phyloP scores from a whole-genome alignment of 208 protist genomes.

The Jaenimonas drosophilae region DNA sequence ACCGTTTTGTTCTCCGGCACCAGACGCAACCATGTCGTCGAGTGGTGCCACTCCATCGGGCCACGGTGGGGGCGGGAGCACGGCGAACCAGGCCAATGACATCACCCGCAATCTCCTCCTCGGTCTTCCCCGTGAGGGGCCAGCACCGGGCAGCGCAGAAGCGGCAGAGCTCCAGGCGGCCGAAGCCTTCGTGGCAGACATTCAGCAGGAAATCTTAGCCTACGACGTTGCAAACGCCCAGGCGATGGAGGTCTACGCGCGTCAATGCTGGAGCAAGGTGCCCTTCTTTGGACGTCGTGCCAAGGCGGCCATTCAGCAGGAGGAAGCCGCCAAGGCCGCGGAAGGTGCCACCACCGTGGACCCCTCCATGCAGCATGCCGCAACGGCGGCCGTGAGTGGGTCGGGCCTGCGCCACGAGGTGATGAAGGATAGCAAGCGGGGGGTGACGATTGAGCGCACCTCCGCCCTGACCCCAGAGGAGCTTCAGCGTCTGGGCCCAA shows the following conservation, averaged over 20 bases:
- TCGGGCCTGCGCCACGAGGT: background rate
- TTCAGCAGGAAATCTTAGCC: conserved; percentile 67
- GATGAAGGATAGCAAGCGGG: conserved; percentile 14
- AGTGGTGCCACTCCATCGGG: too few relatives aligned
- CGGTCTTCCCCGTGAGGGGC: conserved; percentile 50
- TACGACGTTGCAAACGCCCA: conserved; percentile 77
- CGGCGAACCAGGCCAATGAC: conserved; percentile 30
- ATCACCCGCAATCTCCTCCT: conserved; percentile 65
- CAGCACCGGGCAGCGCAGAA: conserved; percentile 35
- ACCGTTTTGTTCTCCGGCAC: too few relatives aligned
- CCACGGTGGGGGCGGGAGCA: conserved; percentile 15
- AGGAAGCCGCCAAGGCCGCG: conserved; percentile 9
- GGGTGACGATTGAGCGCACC: conserved; percentile 44
- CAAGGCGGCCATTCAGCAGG: conserved; percentile 18
- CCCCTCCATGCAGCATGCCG: background rate
- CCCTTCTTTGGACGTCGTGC: conserved; percentile 44
- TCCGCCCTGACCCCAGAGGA: conserved; percentile 17
- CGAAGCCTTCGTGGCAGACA: conserved; percentile 69
- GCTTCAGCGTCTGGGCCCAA: conserved; percentile 8
- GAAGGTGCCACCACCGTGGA: background rate
- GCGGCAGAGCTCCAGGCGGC: conserved; percentile 57
- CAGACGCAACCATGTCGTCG: too few relatives aligned
- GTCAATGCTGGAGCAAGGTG: conserved; percentile 37
- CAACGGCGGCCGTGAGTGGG: background rate
- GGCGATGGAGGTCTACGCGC: conserved; percentile 62